phyloP scores from a whole-genome alignment of 78 protist genomes.

The Dictyostelium purpureum region DNA sequence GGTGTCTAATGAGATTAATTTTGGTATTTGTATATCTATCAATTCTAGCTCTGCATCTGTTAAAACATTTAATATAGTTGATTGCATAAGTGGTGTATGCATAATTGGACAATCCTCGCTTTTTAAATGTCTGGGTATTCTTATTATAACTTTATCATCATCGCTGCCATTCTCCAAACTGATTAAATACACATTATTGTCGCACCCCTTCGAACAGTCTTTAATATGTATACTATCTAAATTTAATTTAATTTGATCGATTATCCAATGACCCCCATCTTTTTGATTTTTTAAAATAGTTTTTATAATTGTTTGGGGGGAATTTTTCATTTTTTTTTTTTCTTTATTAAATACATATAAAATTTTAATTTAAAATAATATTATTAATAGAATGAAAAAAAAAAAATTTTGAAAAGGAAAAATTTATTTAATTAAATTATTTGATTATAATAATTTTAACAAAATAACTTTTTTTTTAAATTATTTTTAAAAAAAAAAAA shows the following conservation, averaged over 20 bases:
- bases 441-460: no score
- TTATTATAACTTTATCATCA: neutral
- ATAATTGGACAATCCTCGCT: constrained; percentile 14
- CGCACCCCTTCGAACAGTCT: constrained; percentile 74
- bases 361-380: no score
- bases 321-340: no score
- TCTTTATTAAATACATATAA: no score
- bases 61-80: neutral
- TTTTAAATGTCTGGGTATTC: constrained; percentile 17
- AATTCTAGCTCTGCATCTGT: neutral
- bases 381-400: no score
- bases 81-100: constrained; percentile 64
- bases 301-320: no score
- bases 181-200: constrained; percentile 34
- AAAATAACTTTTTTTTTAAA: no score
- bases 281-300: neutral
- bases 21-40: neutral
- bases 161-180: neutral
- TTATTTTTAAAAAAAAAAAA: no score
- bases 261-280: neutral
- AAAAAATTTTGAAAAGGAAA: no score
- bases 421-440: no score
- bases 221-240: constrained; percentile 2
- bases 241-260: neutral
- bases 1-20: neutral